These are phyloP conservation scores for Xerocomellus amylosporus DNA, from an alignment of 768 basidiomycete genomes.

Conservation along the genomic window DNA sequence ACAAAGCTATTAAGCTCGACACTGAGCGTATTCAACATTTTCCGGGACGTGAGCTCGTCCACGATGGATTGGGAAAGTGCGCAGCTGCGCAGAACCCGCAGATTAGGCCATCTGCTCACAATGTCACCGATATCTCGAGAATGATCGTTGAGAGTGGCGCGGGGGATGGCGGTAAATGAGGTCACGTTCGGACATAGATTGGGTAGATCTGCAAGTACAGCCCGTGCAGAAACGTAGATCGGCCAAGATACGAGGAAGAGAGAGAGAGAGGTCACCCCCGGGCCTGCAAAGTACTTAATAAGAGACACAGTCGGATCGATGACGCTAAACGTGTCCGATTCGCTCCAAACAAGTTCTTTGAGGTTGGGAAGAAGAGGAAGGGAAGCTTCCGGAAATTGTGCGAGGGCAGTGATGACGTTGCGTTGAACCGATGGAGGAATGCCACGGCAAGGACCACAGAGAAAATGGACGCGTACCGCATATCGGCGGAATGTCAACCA, in stretches of 20 bases:
- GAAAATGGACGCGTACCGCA: slow-evolving; percentile 12
- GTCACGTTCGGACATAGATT: slow-evolving; percentile 17
- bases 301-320: slow-evolving; percentile 7
- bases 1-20: slow-evolving; percentile 6
- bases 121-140: slow-evolving; percentile 10
- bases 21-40: slow-evolving; percentile 8
- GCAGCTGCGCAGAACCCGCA: slow-evolving; percentile 6
- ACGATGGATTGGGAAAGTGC: slow-evolving; percentile 10
- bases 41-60: slow-evolving; percentile 3
- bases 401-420: slow-evolving; percentile 6
- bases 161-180: slow-evolving; percentile 11
- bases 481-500: slow-evolving; percentile 19
- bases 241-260: slow-evolving; percentile 7
- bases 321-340: not conserved
- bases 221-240: not conserved
- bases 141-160: slow-evolving; percentile 5
- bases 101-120: slow-evolving; percentile 6
- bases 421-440: slow-evolving; percentile 2
- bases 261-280: not conserved
- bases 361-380: slow-evolving; percentile 18
- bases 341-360: slow-evolving; percentile 8
- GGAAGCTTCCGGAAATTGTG: slow-evolving; percentile 7
- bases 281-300: slow-evolving; percentile 14
- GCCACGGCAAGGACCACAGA: slow-evolving; percentile 5
- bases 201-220: slow-evolving; percentile 1